Evolutionary conservation across 2,329 filamentous ascomycete species (phyloP).

Genomic region (Ophiobolus disseminans): DNA sequence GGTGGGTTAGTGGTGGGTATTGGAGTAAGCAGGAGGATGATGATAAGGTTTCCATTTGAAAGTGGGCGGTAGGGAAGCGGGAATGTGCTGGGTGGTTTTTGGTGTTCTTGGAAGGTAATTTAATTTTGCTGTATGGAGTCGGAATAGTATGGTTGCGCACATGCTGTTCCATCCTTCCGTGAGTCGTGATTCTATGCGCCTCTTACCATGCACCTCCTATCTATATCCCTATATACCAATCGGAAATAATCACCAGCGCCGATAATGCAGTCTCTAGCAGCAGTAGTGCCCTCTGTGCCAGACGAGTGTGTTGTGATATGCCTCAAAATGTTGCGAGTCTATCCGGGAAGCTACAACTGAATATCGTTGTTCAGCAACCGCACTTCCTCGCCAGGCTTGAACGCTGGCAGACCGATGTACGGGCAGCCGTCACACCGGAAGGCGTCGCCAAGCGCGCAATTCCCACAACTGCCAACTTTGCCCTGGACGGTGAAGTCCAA

Average conservation of each 20-base stretch:
- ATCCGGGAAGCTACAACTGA: slow-evolving; percentile 75
- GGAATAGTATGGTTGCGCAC: too few relatives aligned
- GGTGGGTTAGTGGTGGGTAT: slow-evolving; percentile 17
- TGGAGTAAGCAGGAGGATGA: slow-evolving; percentile 21
- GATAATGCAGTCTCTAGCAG: slow-evolving; percentile 2
- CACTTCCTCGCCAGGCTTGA: slow-evolving; percentile 97
- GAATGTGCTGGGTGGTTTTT: not conserved
- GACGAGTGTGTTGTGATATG: too few relatives aligned
- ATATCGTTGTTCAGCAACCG: slow-evolving; percentile 83
- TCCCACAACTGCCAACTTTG: slow-evolving; percentile 93
- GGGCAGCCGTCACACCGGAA: slow-evolving; percentile 71
- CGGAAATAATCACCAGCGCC: slow-evolving; percentile 8
- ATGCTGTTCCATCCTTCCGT: not conserved
- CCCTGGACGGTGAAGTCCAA: slow-evolving; percentile 98
- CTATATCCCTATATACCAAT: not conserved
- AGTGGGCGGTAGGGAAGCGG: not conserved
- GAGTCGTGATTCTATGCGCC: not conserved
- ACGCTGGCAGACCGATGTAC: slow-evolving; percentile 90
- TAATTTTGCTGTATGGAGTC: not conserved
- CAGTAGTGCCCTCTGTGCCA: too few relatives aligned
- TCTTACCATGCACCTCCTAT: not conserved
- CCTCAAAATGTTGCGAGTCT: too few relatives aligned
- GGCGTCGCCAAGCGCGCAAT: slow-evolving; percentile 91
- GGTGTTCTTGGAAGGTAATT: not conserved
- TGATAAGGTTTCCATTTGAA: slow-evolving; percentile 35